These are phyloP conservation scores for Phytopythium mirpurense DNA, from an alignment of 352 stramenopile genomes.

Conservation along the genomic window DNA sequence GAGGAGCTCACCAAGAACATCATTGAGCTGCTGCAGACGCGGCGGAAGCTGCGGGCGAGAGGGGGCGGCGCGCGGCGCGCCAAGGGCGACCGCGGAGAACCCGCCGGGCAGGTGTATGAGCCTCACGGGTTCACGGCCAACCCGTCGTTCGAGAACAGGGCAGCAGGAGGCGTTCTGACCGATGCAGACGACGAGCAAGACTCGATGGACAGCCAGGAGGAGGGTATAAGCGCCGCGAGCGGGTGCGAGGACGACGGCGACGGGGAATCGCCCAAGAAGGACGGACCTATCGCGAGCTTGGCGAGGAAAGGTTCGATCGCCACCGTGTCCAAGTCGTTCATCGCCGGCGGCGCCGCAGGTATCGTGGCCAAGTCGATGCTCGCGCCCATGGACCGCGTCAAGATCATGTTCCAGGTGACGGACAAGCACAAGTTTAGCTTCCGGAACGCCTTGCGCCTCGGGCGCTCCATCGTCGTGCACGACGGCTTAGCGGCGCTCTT, in stretches of 20 bases:
- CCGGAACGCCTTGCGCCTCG: slow-evolving; percentile 57
- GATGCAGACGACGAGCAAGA: slow-evolving; percentile 3
- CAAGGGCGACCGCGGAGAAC: background rate
- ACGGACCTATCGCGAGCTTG: background rate
- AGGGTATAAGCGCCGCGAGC: background rate
- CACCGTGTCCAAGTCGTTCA: slow-evolving; percentile 79
- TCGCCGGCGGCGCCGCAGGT: slow-evolving; percentile 63
- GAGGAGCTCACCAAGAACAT: slow-evolving; percentile 29
- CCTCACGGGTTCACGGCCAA: slow-evolving; percentile 6
- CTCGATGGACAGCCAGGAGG: background rate
- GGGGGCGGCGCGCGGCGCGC: background rate
- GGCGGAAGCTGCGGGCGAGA: slow-evolving; percentile 5
- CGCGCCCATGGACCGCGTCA: slow-evolving; percentile 74
- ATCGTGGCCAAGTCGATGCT: slow-evolving; percentile 75
- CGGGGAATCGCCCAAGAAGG: background rate
- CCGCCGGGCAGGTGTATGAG: background rate
- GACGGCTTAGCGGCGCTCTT: slow-evolving; percentile 73
- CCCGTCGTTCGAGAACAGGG: slow-evolving; percentile 1
- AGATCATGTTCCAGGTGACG: slow-evolving; percentile 85
- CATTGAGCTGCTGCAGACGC: slow-evolving; percentile 22
- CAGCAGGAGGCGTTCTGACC: background rate
- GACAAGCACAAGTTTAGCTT: slow-evolving; percentile 71
- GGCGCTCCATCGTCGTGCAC: slow-evolving; percentile 57
- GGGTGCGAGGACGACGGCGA: background rate
- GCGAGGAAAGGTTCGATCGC: slow-evolving; percentile 40